Percentiles rank a stretch among this genome's conserved stretches.
These are phyloP conservation scores for Byssoonygena ceratinophila DNA, from an alignment of 2,329 filamentous ascomycete species.

Conservation along the genomic window DNA sequence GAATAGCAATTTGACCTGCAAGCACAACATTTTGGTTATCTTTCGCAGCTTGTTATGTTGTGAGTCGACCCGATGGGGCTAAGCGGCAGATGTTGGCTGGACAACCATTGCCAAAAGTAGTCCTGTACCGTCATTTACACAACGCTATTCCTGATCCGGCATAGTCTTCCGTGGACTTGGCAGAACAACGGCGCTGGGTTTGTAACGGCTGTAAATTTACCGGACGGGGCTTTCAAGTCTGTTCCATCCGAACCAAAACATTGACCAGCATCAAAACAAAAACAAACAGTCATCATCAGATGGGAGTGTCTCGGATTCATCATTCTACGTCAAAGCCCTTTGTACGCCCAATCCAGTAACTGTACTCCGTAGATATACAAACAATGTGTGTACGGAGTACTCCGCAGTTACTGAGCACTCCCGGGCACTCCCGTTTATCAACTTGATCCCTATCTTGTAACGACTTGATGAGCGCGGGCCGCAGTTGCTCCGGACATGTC, in stretches of 20 bases:
- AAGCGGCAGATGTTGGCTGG: conserved; percentile 30
- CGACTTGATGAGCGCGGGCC: too few relatives aligned
- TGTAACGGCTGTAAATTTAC: conserved; percentile 1
- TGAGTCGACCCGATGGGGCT: conserved; percentile 25
- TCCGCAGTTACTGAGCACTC: too few relatives aligned
- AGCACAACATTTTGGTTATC: neutral
- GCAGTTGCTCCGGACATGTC: too few relatives aligned
- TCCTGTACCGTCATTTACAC: neutral
- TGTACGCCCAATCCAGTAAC: neutral
- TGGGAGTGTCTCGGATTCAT: neutral
- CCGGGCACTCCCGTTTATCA: too few relatives aligned
- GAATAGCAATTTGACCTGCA: neutral
- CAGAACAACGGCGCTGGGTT: neutral
- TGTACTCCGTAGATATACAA: too few relatives aligned
- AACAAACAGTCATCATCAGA: neutral
- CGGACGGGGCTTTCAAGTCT: neutral
- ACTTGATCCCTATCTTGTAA: too few relatives aligned
- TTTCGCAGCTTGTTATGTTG: conserved; percentile 30
- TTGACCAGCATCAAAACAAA: conserved; percentile 4
- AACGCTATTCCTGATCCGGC: neutral
- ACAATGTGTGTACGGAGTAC: too few relatives aligned
- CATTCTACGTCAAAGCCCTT: too few relatives aligned
- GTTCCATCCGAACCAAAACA: conserved; percentile 3
- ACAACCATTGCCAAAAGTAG: conserved; percentile 23
- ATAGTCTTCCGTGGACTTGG: neutral